A percentile compares a stretch with the other conserved stretches of the same genome.
Evolutionary conservation across 2,329 filamentous ascomycete species (phyloP).

Genomic region (Teratosphaeria gauchensis): DNA sequence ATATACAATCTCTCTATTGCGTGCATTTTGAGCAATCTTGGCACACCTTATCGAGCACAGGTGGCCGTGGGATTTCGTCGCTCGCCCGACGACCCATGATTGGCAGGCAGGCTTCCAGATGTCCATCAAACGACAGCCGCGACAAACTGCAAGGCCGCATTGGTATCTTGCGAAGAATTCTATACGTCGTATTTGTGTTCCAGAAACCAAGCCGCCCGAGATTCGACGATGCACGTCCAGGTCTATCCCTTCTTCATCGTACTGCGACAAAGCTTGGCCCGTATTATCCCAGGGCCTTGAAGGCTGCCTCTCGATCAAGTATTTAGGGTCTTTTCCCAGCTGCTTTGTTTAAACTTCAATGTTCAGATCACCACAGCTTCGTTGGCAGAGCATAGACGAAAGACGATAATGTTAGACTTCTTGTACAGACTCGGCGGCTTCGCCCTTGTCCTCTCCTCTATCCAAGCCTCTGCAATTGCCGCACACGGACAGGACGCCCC

Average conservation of each 20-base stretch:
- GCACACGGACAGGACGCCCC: background rate
- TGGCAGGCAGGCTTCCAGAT: too few relatives aligned
- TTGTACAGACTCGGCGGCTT: background rate
- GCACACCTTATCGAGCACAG: too few relatives aligned
- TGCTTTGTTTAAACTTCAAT: background rate
- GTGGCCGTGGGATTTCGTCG: too few relatives aligned
- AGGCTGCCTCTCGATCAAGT: background rate
- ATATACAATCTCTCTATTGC: too few relatives aligned
- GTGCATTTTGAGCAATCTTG: too few relatives aligned
- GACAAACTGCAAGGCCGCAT: too few relatives aligned
- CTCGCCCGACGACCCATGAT: too few relatives aligned
- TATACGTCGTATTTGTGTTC: too few relatives aligned
- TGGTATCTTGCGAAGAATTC: too few relatives aligned
- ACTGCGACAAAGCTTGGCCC: background rate
- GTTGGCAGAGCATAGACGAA: background rate
- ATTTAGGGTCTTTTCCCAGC: background rate
- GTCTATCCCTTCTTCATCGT: background rate
- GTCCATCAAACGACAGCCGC: too few relatives aligned
- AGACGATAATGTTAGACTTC: background rate
- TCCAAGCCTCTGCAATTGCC: background rate
- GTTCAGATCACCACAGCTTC: background rate
- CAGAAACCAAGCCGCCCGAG: background rate
- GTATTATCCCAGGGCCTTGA: background rate
- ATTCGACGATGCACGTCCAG: background rate
- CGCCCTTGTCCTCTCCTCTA: background rate